Conservation (phyloP, 192 early-diverging fungal species). For the Rhizoclosmatium globosum region DNA sequence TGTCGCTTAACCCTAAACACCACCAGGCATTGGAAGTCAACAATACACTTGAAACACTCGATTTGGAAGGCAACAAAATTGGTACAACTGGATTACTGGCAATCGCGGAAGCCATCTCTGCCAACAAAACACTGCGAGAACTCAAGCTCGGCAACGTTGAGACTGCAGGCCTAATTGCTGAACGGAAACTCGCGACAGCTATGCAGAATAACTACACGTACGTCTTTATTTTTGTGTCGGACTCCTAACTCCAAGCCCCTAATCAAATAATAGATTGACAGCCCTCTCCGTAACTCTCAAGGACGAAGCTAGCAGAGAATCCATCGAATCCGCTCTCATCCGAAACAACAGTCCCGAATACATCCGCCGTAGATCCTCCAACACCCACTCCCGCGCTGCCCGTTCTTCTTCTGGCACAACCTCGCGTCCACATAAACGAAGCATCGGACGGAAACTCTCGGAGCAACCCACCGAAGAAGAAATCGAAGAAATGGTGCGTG, state of each 20-base stretch:
- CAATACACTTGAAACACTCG: conserved; percentile 7
- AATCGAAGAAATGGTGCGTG: conserved; percentile 1
- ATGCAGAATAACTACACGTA: not conserved
- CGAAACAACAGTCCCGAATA: conserved; percentile 8
- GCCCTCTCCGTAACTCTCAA: not conserved
- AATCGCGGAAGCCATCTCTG: not conserved
- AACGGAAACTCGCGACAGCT: not conserved
- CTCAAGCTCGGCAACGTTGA: not conserved
- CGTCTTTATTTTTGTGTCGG: not conserved
- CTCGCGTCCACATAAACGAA: not conserved
- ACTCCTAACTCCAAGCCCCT: not conserved
- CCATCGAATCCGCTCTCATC: not conserved
- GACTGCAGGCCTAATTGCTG: not conserved
- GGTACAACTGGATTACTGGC: not conserved
- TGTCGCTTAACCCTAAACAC: too few species aligned
- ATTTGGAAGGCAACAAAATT: not conserved
- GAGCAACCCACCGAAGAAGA: not conserved
- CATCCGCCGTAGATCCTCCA: not conserved
- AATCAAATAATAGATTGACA: not conserved
- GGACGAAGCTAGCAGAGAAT: not conserved
- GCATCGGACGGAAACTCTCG: not conserved
- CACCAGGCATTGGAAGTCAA: conserved; percentile 28
- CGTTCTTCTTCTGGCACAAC: not conserved
- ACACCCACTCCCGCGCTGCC: not conserved
- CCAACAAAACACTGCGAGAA: conserved; percentile 23